Base-by-base conservation (phyloP, 108 stramenopile species). In the Nannochloropsis gaditana region DNA sequence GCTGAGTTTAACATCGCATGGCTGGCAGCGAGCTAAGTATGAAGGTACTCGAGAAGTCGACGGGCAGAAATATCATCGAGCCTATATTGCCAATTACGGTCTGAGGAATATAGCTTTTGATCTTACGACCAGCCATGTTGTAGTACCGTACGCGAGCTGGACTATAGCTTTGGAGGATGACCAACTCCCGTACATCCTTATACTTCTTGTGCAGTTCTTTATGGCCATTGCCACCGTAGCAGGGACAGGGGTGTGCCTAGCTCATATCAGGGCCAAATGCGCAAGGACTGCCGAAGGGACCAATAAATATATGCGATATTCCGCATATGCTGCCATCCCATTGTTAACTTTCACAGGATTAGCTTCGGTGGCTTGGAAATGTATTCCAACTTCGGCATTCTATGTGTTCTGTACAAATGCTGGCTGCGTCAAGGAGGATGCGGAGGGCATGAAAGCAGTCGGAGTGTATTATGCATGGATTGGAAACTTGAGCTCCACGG, bases 251-350 rank as follows among this genome's bases (percentile, higher is more conserved):
- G 59, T 73, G 19, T 73, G 15, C 59, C 59, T 73, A 2, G 59
- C 59, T 73, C 59, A 73, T n/a, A 4, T 73, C 8, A 3, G 59
- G 59, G 59, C 59, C 4, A 73, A 73, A 73, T 73, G 59, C n/a
- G 59, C 59, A n/a, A 15, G 59, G 15, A 73, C 59, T 3, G 59
- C 59, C 19, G 59, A 73, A 15, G 59, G 59, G 59, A 73, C 15
- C 59, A n/a, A 15, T n/a, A 73, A 73, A n/a, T 73, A 73, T n/a
- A 73, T 73, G 59, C 59, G 59, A n/a, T 73, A 73, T 6, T 73
- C 59, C 19, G 59, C 59, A n/a, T 73, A 73, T 73, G 59, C 59
- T 73, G 59, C 59, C 59, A 73, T 73, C n/a, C 59, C 59, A n/a
- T n/a, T n/a, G 1, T 73, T 15, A 15, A 73, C n/a, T n/a, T 73